Evolutionary conservation across 768 basidiomycete species (phyloP), one percentile per base, ranked within the genome.

Genomic region (Termitomyces heimii): DNA sequence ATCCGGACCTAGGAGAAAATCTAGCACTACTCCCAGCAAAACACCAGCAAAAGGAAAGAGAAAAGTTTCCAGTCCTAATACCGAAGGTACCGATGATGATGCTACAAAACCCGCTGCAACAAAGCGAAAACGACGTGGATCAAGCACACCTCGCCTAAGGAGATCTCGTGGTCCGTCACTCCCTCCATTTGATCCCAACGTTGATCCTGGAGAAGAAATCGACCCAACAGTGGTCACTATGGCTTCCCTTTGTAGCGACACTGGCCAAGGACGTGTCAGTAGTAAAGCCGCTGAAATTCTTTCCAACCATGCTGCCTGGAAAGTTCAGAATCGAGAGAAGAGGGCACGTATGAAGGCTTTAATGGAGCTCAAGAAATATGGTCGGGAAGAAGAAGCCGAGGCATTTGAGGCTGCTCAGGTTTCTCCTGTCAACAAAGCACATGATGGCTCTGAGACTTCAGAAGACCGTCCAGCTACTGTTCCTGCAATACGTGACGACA

Each of bases 221-320:
- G 90, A 92, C 62, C 90, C 90, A n/a, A 92, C 89, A 0, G 74
- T 81, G 8, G 74, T 89, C n/a, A 92, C 89, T 5, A 92, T 92
- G 90, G 88, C 89, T 16, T 70, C 82, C 0, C 75, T 92, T 5
- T 93, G 92, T 67, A 80, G 76, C 32, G 92, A 94, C 64, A 86
- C 79, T 0, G 90, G 90, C 10, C 83, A 84, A 61, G 92, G 92
- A 6, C 82, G 91, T 40, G 76, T 92, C 49, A 91, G 89, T 65
- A 85, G 82, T 63, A 92, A 88, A 68, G 89, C 88, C 0, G 75
- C 78, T 9, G 85, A 88, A 63, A 85, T 93, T 53, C 74, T 85
- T 59, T 79, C 70, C 51, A 89, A 89, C 51, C 86, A 92, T 61
- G 75, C 82, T 43, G 77, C 80, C 7, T 89, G 89, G 88, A 89